Percentiles rank a stretch among this genome's conserved stretches.
Evolutionary conservation across 768 basidiomycete species (phyloP).

Genomic region (Tulasnella sp.): DNA sequence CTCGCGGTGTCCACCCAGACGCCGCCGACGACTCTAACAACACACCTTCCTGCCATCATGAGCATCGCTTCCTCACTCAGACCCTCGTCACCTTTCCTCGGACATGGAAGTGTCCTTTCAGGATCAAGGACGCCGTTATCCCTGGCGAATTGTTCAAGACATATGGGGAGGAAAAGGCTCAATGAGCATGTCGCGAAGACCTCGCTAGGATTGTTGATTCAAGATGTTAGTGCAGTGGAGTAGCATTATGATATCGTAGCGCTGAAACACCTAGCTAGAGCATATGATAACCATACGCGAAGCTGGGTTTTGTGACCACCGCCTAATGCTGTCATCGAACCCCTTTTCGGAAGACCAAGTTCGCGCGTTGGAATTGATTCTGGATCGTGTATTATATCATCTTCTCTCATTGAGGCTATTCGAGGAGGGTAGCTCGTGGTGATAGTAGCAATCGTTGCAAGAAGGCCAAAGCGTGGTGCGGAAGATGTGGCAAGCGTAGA

Average conservation of each 20-base stretch:
- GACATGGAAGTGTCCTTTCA: slow-evolving; percentile 52
- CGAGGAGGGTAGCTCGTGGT: no score
- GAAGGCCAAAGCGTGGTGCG: neutral
- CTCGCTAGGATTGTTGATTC: slow-evolving; percentile 36
- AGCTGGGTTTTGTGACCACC: no score
- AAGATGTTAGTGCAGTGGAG: neutral
- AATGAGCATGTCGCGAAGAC: slow-evolving; percentile 73
- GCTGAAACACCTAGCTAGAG: no score
- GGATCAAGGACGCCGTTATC: slow-evolving; percentile 77
- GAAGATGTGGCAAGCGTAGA: no score
- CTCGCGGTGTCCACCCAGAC: slow-evolving; percentile 84
- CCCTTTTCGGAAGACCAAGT: no score
- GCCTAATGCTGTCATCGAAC: no score
- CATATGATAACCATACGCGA: no score
- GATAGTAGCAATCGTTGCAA: slow-evolving; percentile 18
- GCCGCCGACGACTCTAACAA: slow-evolving; percentile 64
- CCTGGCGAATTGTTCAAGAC: slow-evolving; percentile 77
- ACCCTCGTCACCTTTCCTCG: slow-evolving; percentile 15
- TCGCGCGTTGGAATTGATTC: no score
- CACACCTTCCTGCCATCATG: slow-evolving; percentile 42
- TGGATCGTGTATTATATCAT: no score
- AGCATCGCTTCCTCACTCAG: slow-evolving; percentile 20
- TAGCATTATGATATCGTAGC: no score
- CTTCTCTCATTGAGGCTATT: no score
- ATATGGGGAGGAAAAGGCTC: slow-evolving; percentile 73